Conservation (phyloP, 352 stramenopile species). For the Phytophthora citricola region DNA sequence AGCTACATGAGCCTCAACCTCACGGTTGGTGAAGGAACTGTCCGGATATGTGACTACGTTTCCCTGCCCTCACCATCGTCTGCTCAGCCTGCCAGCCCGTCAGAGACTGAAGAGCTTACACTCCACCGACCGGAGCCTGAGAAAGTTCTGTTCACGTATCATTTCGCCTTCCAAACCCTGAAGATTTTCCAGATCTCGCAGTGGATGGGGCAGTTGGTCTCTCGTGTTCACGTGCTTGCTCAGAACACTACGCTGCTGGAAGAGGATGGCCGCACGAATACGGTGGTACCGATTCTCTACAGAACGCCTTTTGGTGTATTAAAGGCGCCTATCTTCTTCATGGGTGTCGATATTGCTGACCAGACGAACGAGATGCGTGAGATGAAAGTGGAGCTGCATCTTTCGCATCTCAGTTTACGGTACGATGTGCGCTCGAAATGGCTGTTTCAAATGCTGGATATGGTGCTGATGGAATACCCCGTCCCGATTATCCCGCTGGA, state of each 20-base stretch:
- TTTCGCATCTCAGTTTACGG: slow-evolving; percentile 83
- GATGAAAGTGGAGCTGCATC: slow-evolving; percentile 88
- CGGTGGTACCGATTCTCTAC: slow-evolving; percentile 75
- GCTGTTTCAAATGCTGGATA: slow-evolving; percentile 77
- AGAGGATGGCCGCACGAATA: slow-evolving; percentile 54
- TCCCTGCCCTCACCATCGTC: slow-evolving; percentile 13
- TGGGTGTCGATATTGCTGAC: slow-evolving; percentile 80
- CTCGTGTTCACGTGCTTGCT: slow-evolving; percentile 71
- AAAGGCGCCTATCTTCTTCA: slow-evolving; percentile 78
- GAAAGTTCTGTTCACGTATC: slow-evolving; percentile 66
- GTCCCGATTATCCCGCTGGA: slow-evolving; percentile 85
- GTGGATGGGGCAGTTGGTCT: slow-evolving; percentile 86
- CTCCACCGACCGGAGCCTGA: slow-evolving; percentile 8
- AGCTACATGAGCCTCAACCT: slow-evolving; percentile 85
- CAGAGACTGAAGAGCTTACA: slow-evolving; percentile 8
- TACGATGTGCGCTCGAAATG: slow-evolving; percentile 87
- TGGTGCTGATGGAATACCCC: slow-evolving; percentile 85
- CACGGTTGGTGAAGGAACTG: slow-evolving; percentile 60
- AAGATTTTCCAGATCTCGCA: slow-evolving; percentile 89
- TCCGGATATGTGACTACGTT: slow-evolving; percentile 68
- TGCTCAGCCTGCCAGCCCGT: slow-evolving; percentile 12
- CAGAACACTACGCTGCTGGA: slow-evolving; percentile 83
- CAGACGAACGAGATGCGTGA: slow-evolving; percentile 90
- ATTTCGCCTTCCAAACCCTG: slow-evolving; percentile 79
- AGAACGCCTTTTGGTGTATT: slow-evolving; percentile 81